These are phyloP conservation scores for Brettanomyces sp. DNA, from an alignment of 805 yeast species.

Conservation along the genomic window DNA sequence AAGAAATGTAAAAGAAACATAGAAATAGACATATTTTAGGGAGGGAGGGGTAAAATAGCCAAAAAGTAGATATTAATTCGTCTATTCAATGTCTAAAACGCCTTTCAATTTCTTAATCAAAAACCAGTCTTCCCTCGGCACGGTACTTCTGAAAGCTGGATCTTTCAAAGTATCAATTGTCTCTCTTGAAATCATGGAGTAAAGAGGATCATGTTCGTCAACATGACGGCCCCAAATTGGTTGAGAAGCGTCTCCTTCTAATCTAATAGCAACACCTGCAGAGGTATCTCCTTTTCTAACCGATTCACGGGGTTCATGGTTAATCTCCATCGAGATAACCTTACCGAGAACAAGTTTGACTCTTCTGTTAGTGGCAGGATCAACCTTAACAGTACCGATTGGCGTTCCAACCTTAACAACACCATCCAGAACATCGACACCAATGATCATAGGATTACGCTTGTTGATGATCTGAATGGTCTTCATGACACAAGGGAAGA, in stretches of 20 bases:
- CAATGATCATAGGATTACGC: slow-evolving; percentile 98
- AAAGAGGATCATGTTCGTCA: slow-evolving; percentile 82
- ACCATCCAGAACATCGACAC: slow-evolving; percentile 96
- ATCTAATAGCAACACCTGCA: slow-evolving; percentile 98
- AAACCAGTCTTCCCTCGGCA: slow-evolving; percentile 92
- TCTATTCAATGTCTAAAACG: slow-evolving; percentile 60
- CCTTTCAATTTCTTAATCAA: slow-evolving; percentile 82
- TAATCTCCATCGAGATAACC: slow-evolving; percentile 89
- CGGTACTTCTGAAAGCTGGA: slow-evolving; percentile 93
- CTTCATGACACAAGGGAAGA: slow-evolving; percentile 90
- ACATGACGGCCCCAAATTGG: slow-evolving; percentile 99
- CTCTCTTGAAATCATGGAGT: slow-evolving; percentile 82
- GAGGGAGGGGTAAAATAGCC: no score
- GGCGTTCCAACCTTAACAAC: slow-evolving; percentile 87
- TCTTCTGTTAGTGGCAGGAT: slow-evolving; percentile 73
- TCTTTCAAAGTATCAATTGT: slow-evolving; percentile 97
- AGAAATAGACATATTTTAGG: no score
- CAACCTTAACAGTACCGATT: slow-evolving; percentile 83
- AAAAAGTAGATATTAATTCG: slow-evolving; percentile 5
- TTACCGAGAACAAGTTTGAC: slow-evolving; percentile 72
- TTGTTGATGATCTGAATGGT: slow-evolving; percentile 95
- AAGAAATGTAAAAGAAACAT: no score
- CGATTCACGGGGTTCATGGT: slow-evolving; percentile 70
- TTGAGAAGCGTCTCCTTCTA: slow-evolving; percentile 86
- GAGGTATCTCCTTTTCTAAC: slow-evolving; percentile 93